Conservation (phyloP, 106 monocot species). For the Acorus gramineus region DNA sequence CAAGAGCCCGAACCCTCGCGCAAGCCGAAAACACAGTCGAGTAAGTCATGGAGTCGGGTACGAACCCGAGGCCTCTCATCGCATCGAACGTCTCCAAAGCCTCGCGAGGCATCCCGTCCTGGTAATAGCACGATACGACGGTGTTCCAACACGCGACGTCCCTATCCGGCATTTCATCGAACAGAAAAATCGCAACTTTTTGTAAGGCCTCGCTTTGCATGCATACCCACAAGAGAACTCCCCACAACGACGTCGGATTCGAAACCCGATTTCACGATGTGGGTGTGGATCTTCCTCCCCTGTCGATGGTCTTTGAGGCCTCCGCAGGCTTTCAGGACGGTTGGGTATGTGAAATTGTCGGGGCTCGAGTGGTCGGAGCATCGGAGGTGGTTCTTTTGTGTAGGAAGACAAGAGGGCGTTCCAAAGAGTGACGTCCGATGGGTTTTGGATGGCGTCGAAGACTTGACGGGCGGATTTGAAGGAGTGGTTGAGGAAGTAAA, state of each 20-base stretch:
- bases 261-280: slow-evolving; percentile 44
- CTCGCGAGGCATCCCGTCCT: slow-evolving; percentile 39
- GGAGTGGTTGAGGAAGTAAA: slow-evolving; percentile 40
- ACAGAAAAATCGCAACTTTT: slow-evolving; percentile 23
- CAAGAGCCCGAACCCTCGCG: slow-evolving; percentile 36
- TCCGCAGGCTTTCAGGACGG: slow-evolving; percentile 45
- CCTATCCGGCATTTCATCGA: slow-evolving; percentile 52
- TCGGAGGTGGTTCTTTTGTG: slow-evolving; percentile 34
- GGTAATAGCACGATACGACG: slow-evolving; percentile 66
- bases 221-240: slow-evolving; percentile 51
- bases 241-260: slow-evolving; percentile 31
- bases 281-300: slow-evolving; percentile 37
- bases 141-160: slow-evolving; percentile 63
- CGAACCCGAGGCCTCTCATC: slow-evolving; percentile 37
- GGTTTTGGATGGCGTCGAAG: slow-evolving; percentile 16
- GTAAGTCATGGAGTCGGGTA: slow-evolving; percentile 47
- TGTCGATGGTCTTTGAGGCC: not conserved
- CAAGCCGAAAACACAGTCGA: slow-evolving; percentile 50
- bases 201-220: slow-evolving; percentile 37
- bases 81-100: slow-evolving; percentile 32
- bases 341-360: slow-evolving; percentile 54
- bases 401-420: slow-evolving; percentile 42
- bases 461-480: slow-evolving; percentile 24
- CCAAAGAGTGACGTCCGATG: slow-evolving; percentile 29
- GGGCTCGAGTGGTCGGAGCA: slow-evolving; percentile 5